Conservation (phyloP, 2,329 filamentous ascomycete species). For the Curvularia verruculosa region DNA sequence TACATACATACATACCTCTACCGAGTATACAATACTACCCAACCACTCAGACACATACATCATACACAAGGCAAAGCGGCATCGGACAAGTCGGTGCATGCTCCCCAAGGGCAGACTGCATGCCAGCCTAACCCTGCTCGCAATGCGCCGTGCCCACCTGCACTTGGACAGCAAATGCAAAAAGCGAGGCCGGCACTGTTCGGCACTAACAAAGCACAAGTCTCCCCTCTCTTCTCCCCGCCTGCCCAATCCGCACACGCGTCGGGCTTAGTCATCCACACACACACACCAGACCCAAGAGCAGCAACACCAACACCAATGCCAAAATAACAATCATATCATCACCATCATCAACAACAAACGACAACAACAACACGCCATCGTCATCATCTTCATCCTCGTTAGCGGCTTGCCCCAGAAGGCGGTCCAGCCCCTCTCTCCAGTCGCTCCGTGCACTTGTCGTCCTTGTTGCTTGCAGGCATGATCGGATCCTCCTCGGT, state of each 20-base stretch:
- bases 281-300: slow-evolving; percentile 1
- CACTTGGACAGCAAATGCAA: slow-evolving; percentile 6
- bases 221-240: background rate
- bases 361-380: background rate
- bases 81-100: background rate
- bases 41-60: background rate
- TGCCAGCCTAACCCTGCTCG: slow-evolving; percentile 24
- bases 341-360: background rate
- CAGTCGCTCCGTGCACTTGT: background rate
- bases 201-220: slow-evolving; percentile 28
- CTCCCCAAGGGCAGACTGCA: slow-evolving; percentile 15
- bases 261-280: background rate
- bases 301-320: background rate
- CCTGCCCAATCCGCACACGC: background rate
- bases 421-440: background rate
- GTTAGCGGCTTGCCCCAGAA: background rate
- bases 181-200: slow-evolving; percentile 24
- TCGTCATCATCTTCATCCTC: background rate
- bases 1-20: background rate
- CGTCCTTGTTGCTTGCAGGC: slow-evolving; percentile 1
- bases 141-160: slow-evolving; percentile 24
- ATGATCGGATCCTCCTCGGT: slow-evolving; percentile 21
- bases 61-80: background rate
- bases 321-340: background rate
- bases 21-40: no score